These are phyloP conservation scores for Aspergillus arachidicola DNA, from an alignment of 2,329 filamentous ascomycete species.

Conservation along the genomic window DNA sequence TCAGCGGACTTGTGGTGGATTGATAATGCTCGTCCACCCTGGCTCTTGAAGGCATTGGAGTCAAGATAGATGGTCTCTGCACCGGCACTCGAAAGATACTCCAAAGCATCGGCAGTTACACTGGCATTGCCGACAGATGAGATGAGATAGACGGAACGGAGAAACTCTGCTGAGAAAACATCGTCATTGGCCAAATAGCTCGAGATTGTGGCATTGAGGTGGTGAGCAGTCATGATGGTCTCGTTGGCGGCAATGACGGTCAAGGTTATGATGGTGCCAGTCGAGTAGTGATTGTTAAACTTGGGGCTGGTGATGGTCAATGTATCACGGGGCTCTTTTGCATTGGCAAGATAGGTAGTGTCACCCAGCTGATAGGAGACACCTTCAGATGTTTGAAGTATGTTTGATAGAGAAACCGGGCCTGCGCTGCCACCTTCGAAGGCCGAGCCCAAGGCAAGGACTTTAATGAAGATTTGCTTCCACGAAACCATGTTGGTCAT, in stretches of 20 bases:
- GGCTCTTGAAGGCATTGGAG: background rate
- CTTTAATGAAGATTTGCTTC: background rate
- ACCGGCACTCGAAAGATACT: conserved; percentile 1
- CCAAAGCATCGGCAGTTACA: background rate
- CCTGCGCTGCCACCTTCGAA: background rate
- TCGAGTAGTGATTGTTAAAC: no score
- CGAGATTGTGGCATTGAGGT: conserved; percentile 3
- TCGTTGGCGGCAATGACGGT: conserved; percentile 12
- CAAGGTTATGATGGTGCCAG: background rate
- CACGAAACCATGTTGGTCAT: background rate
- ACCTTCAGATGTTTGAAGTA: no score
- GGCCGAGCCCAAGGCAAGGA: background rate
- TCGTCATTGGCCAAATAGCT: conserved; percentile 15
- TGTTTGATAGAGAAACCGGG: background rate
- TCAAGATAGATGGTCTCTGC: conserved; percentile 2
- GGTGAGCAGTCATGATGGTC: conserved; percentile 6
- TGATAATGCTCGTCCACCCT: background rate
- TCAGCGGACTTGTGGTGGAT: background rate
- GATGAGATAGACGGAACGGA: conserved; percentile 13
- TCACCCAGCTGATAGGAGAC: conserved; percentile 8
- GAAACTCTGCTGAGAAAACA: conserved; percentile 13
- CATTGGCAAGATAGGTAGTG: conserved; percentile 12
- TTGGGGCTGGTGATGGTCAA: background rate
- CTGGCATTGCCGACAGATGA: background rate
- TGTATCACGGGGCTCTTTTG: background rate